Base-by-base conservation (phyloP, 2,329 filamentous ascomycete species). In the Pseudocercospora cruenta region DNA sequence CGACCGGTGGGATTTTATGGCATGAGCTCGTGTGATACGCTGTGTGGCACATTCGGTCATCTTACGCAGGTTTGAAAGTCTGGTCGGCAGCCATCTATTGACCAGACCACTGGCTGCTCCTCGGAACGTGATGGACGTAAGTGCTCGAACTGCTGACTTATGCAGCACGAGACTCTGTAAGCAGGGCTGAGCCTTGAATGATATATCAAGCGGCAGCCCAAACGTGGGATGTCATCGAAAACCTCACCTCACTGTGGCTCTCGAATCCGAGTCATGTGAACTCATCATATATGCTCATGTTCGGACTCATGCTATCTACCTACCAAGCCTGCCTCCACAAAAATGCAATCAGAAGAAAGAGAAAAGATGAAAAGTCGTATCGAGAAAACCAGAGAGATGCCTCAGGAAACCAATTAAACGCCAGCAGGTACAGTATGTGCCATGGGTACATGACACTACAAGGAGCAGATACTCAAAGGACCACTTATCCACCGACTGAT, bases 381-480 rank as follows among this genome's bases (percentile, higher is more conserved):
- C 10, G 33, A 36, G 31, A 58, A 58, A 14, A 39, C n/a, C 24
- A 22, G 55, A 58, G 14, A 58, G n/a, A 24, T 22, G 55, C 55
- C n/a, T 36, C 55, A 43, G 19, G 24, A 31, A 58, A 58, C 55
- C 55, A 43, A 22, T 58, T 43, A 58, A 58, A 58, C 55, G 55
- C 55, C 55, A 58, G 55, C 55, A 58, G 55, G 55, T 36, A 58
- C 55, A 58, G 55, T 12, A 24, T 58, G 55, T 58, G 55, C 55
- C 55, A 24, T 58, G 55, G 8, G 8, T 24, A 24, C 55, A 58
- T 19, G 55, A 24, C 55, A 58, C 28, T 58, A 58, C 55, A 58
- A 58, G 55, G 19, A 58, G 55, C 28, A 58, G n/a, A 58, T 58
- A 43, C 55, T 58, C 55, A 58, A 58, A 43, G 55, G 55, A 58